Evolutionary conservation across 1,139 yeast genomes (phyloP).

Genomic region (Kodamaea sp.): DNA sequence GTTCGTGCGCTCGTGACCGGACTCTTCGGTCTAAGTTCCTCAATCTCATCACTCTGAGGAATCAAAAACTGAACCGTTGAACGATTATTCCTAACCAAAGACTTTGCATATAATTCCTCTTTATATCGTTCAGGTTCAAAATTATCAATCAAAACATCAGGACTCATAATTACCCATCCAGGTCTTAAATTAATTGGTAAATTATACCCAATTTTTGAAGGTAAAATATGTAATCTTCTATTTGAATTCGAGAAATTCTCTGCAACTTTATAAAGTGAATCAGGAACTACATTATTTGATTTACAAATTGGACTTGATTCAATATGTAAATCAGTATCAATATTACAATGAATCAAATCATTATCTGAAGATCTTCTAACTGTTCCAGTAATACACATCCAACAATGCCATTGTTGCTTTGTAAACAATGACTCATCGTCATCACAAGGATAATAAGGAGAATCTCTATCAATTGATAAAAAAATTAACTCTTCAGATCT

Average conservation of each 20-base stretch:
- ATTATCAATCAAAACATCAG: constrained; percentile 73
- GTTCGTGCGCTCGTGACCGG: constrained; percentile 34
- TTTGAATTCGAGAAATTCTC: constrained; percentile 85
- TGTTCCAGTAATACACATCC: constrained; percentile 97
- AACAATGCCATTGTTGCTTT: constrained; percentile 83
- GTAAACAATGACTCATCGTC: constrained; percentile 29
- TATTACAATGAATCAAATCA: constrained; percentile 85
- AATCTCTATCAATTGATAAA: constrained; percentile 55
- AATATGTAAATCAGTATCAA: constrained; percentile 79
- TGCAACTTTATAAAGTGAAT: constrained; percentile 74
- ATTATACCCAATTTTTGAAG: constrained; percentile 58
- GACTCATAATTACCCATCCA: constrained; percentile 91
- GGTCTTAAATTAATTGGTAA: constrained; percentile 68
- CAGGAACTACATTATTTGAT: constrained; percentile 53
- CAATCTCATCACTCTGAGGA: constrained; percentile 71
- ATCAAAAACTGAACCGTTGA: constrained; percentile 41
- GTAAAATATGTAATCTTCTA: constrained; percentile 79
- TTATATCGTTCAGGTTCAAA: constrained; percentile 43
- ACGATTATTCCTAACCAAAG: constrained; percentile 25
- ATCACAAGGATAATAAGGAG: constrained; percentile 57
- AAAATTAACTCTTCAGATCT: constrained; percentile 83
- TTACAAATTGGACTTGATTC: constrained; percentile 31
- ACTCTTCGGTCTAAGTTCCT: constrained; percentile 77
- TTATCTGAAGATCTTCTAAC: constrained; percentile 81
- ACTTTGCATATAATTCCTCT: constrained; percentile 31